Evolutionary conservation across 2,329 filamentous ascomycete species (phyloP), one percentile per base, ranked within the genome.

Genomic region (Penicillium sp.): DNA sequence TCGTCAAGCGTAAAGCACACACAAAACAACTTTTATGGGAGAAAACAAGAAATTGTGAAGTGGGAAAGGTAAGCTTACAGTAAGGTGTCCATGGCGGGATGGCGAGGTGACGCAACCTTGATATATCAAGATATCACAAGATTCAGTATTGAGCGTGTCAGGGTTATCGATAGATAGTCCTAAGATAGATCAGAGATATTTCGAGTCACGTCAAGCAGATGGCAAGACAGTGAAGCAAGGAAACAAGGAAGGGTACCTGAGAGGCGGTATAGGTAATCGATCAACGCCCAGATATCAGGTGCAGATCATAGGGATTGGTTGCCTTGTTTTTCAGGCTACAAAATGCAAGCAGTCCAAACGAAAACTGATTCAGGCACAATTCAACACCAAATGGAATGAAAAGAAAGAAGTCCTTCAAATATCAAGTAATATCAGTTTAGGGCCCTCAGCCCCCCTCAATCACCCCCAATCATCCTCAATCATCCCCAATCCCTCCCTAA

Each of bases 51-150:
- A 36, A 21, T 10, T 15, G 21, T 29, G 43, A 51, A 45, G 23
- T 13, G 39, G 29, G 19, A 52, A 25, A 53, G 51, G 42, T 21
- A 55, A 44, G 47, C 77, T 74, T 73, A 79, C 78, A 81, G 71
- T 60, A 82, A 68, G 15, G 79, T 81, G 66, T 81, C 79, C 79
- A 82, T 81, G 55, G 49, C 59, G 53, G 53, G 53, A 55, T 55
- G 43, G 17, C n/a, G 21, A 43, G 9, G 29, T 57, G 55, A 48
- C 42, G 49, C 27, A 57, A 48, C 31, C 17, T 45, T 19, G 39
- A 36, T 25, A 33, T 36, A 31, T 42, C 19, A 27, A 43, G 31
- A 41, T 38, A 41, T 38, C 27, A 19, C 36, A 39, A 17, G 6
- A 13, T 35, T 29, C 21, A 29, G 12, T 36, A 21, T 19, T 35